A percentile compares a stretch with the other conserved stretches of the same genome.
Evolutionary conservation across 164 flowering plant genomes (phyloP).

Genomic region (Chloranthus sessilifolius): DNA sequence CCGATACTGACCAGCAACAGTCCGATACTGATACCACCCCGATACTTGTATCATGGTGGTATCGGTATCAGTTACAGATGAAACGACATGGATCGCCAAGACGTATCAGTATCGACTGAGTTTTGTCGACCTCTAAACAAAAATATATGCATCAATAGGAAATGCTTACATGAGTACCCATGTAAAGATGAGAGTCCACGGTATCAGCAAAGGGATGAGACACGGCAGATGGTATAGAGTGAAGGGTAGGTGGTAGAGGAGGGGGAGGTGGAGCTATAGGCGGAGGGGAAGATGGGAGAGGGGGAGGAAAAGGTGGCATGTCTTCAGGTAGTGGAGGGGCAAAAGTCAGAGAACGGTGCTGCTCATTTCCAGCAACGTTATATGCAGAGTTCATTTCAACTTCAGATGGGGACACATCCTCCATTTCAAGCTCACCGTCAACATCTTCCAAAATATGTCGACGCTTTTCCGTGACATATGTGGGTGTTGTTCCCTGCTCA

Average conservation of each 20-base stretch:
- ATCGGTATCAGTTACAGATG: background rate
- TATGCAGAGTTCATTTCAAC: slow-evolving; percentile 29
- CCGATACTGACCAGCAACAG: too few relatives aligned
- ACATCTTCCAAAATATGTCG: slow-evolving; percentile 88
- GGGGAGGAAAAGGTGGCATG: slow-evolving; percentile 59
- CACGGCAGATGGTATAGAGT: slow-evolving; percentile 10
- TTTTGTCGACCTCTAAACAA: background rate
- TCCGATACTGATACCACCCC: background rate
- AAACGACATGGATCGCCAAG: background rate
- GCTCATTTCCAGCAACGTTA: slow-evolving; percentile 23
- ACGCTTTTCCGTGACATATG: slow-evolving; percentile 42
- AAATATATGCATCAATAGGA: background rate
- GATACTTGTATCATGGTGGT: background rate
- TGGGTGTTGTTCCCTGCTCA: slow-evolving; percentile 22
- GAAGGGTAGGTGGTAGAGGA: slow-evolving; percentile 13
- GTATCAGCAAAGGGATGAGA: slow-evolving; percentile 22
- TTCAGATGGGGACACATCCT: slow-evolving; percentile 83
- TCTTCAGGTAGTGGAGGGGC: slow-evolving; percentile 57
- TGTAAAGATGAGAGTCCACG: slow-evolving; percentile 22
- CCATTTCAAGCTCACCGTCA: slow-evolving; percentile 99
- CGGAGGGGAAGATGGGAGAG: slow-evolving; percentile 46
- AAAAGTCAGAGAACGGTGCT: slow-evolving; percentile 21
- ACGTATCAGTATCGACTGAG: too few relatives aligned
- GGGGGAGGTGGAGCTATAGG: slow-evolving; percentile 30
- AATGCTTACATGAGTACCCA: slow-evolving; percentile 27